phyloP scores from a whole-genome alignment of 2,329 filamentous ascomycete genomes.

The Pleurostoma richardsiae region DNA sequence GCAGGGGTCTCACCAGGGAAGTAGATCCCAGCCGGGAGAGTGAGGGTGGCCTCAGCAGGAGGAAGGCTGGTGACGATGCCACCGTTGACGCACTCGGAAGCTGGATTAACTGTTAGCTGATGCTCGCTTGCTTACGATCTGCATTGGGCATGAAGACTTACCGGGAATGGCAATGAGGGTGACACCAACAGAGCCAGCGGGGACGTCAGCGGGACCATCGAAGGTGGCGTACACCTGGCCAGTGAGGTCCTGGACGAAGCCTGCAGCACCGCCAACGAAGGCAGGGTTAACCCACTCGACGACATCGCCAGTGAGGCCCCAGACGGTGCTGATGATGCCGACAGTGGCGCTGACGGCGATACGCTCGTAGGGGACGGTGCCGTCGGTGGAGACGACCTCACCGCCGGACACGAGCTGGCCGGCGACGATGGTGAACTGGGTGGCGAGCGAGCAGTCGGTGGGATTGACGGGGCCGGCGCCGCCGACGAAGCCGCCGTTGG shows the following conservation, averaged over 20 bases:
- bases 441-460: constrained; percentile 14
- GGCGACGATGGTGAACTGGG: constrained; percentile 12
- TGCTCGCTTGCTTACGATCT: too few relatives aligned
- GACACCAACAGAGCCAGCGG: not conserved
- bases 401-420: constrained; percentile 13
- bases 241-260: constrained; percentile 15
- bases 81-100: too few relatives aligned
- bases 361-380: constrained; percentile 9
- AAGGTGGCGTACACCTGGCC: constrained; percentile 16
- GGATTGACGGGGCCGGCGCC: constrained; percentile 12
- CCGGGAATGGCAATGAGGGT: not conserved
- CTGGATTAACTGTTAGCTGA: too few relatives aligned
- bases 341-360: constrained; percentile 6
- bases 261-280: constrained; percentile 16
- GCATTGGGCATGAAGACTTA: not conserved
- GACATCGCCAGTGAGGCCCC: constrained; percentile 8
- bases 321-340: constrained; percentile 10
- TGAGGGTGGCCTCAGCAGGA: too few relatives aligned
- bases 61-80: too few relatives aligned
- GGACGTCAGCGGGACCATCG: not conserved
- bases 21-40: too few relatives aligned
- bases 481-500: constrained; percentile 13
- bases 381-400: constrained; percentile 12
- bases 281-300: constrained; percentile 18
- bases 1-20: too few relatives aligned